Evolutionary conservation across 2,329 filamentous ascomycete genomes (phyloP).

Genomic region (Fusarium sp.): DNA sequence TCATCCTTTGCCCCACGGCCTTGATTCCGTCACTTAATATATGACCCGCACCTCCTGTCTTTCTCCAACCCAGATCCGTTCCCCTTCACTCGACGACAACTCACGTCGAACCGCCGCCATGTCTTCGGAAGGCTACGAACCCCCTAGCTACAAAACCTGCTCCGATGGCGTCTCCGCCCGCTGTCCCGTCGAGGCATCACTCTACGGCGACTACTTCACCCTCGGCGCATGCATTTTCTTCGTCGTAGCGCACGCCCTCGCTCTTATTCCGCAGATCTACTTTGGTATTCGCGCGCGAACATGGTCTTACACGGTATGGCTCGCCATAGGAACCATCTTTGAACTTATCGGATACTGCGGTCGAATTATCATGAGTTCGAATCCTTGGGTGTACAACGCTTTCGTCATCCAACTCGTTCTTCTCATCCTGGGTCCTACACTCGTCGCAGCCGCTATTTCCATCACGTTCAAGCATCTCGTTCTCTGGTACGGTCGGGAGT

Average conservation of each 20-base stretch:
- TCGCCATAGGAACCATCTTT: conserved; percentile 53
- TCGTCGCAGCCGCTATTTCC: conserved; percentile 58
- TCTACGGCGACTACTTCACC: conserved; percentile 45
- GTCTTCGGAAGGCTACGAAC: conserved; percentile 16
- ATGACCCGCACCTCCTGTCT: not conserved
- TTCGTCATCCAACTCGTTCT: conserved; percentile 58
- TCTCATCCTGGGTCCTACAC: conserved; percentile 56
- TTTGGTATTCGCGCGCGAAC: conserved; percentile 51
- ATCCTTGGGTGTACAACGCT: conserved; percentile 55
- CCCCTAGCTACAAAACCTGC: conserved; percentile 29
- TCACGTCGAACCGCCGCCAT: not conserved
- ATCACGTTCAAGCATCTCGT: conserved; percentile 59
- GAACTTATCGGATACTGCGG: conserved; percentile 58
- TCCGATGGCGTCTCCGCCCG: conserved; percentile 19
- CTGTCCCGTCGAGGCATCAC: conserved; percentile 41
- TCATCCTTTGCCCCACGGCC: conserved; percentile 13
- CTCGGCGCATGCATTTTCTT: conserved; percentile 49
- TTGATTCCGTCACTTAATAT: not conserved
- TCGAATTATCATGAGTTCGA: conserved; percentile 54
- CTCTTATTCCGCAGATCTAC: conserved; percentile 49
- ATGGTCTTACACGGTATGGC: conserved; percentile 54
- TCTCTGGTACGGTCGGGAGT: conserved; percentile 54
- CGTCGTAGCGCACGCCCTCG: conserved; percentile 50
- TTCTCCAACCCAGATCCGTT: too few relatives aligned
- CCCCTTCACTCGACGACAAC: too few relatives aligned